These are phyloP conservation scores for Epichloe hybrida DNA, from an alignment of 2,329 filamentous ascomycete genomes.

Conservation along the genomic window DNA sequence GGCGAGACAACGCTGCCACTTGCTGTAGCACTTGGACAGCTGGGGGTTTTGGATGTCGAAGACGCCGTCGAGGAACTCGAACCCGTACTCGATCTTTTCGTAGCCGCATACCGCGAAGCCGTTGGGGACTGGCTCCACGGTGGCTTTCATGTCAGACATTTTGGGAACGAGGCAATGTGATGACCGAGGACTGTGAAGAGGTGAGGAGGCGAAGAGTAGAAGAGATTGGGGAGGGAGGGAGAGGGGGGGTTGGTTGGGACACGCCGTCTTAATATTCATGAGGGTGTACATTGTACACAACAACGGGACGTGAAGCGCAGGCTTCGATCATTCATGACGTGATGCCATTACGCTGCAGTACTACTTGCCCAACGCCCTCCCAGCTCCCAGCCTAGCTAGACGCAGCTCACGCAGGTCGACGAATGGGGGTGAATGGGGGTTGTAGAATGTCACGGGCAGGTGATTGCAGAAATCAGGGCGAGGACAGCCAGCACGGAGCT, in stretches of 20 bases:
- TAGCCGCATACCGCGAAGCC: constrained; percentile 61
- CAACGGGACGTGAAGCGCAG: too few relatives aligned
- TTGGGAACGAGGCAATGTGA: background rate
- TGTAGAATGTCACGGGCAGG: background rate
- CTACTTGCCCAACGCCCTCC: background rate
- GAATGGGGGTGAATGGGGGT: background rate
- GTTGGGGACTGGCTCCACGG: constrained; percentile 46
- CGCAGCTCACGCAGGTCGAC: background rate
- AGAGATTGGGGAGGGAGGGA: too few relatives aligned
- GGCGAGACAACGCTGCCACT: constrained; percentile 52
- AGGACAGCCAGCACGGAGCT: too few relatives aligned
- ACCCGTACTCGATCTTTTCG: constrained; percentile 66
- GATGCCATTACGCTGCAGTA: background rate
- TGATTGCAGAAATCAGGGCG: too few relatives aligned
- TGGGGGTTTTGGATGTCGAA: constrained; percentile 47
- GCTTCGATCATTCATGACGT: background rate
- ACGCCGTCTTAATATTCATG: too few relatives aligned
- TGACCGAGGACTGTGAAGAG: constrained; percentile 9
- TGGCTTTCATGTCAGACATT: constrained; percentile 59
- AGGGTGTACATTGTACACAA: too few relatives aligned
- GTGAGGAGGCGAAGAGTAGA: background rate
- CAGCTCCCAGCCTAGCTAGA: background rate
- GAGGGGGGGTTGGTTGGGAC: too few relatives aligned
- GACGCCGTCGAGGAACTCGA: constrained; percentile 57
- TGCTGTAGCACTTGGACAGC: constrained; percentile 50